Base-by-base conservation (phyloP, 306 rosid genomes). In the Inga leiocalycina region DNA sequence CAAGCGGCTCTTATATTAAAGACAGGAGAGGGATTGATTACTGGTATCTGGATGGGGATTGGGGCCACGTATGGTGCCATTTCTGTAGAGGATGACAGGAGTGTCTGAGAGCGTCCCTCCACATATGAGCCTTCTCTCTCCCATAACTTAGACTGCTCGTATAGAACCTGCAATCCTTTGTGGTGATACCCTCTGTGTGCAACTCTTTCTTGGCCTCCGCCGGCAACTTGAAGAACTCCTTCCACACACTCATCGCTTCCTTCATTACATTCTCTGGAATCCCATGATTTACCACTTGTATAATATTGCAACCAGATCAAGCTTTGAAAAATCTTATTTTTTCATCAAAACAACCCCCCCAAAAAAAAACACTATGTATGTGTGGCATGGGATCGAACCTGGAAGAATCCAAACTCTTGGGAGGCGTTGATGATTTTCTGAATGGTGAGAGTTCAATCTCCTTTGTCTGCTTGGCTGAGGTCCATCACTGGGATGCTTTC, bases 211-310 rank as follows among this genome's bases (percentile, higher is more conserved):
- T 83, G 45, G 81, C 77, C 54, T 86, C 87, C 19, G 6, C 35
- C 0, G 85, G 65, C 75, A 80, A 51, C 39, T 76, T 3, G 61
- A 83, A 86, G 24, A 86, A 44, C 61, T 86, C 86, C 76, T 83
- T 86, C 1, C 83, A 8, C n/a, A 70, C 73, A 51, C 48, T 79
- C 76, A 66, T 80, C 12, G 59, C 12, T 71, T 70, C 83, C 19
- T 56, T 70, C 68, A 79, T 61, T 70, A 30, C 1, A 57, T 75
- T 59, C 73, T 20, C 41, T 0, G 86, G 72, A 5, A 86, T 4
- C 49, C 89, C 86, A 71, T 79, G 82, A 54, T 52, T 52, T 10
- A 52, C 54, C 46, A 79, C 82, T 69, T 68, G 41, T 17, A 16
- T 1, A 9, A 27, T 27, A 27, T 48, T 48, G 5, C 16, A 48